Evolutionary conservation across 345 rosid genomes (phyloP).

Genomic region (Populus davidiana): DNA sequence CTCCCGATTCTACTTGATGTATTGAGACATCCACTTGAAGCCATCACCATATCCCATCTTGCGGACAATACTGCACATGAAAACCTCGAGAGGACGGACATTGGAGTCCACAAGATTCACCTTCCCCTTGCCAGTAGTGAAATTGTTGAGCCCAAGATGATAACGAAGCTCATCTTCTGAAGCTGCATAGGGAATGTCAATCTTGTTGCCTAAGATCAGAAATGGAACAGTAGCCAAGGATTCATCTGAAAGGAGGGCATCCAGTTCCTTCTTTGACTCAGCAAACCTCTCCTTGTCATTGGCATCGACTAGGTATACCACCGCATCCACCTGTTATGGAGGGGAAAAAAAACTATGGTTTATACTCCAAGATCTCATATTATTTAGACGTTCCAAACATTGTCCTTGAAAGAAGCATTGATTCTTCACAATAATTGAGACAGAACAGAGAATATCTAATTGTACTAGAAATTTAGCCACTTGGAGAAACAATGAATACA

Average conservation of each 20-base stretch:
- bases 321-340: conserved; percentile 47
- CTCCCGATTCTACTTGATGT: conserved; percentile 46
- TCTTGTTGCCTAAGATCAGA: conserved; percentile 58
- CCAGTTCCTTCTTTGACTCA: conserved; percentile 54
- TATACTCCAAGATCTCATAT: neutral
- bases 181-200: conserved; percentile 55
- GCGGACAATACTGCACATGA: conserved; percentile 63
- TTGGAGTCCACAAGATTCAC: conserved; percentile 39
- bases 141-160: conserved; percentile 49
- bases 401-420: neutral
- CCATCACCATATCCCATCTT: conserved; percentile 69
- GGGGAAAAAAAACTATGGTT: neutral
- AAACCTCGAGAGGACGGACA: conserved; percentile 51
- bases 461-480: neutral
- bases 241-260: conserved; percentile 58
- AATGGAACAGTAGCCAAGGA: conserved; percentile 48
- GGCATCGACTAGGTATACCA: conserved; percentile 60
- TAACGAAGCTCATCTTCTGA: conserved; percentile 53
- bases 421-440: neutral
- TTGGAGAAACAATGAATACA: neutral
- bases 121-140: conserved; percentile 58
- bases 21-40: conserved; percentile 65
- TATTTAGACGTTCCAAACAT: neutral
- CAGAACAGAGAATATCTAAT: neutral
- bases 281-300: conserved; percentile 60